A percentile compares a stretch with the other conserved stretches of the same genome.
Evolutionary conservation across 2,329 filamentous ascomycete genomes (phyloP).

Genomic region (Colletotrichum paranaense): DNA sequence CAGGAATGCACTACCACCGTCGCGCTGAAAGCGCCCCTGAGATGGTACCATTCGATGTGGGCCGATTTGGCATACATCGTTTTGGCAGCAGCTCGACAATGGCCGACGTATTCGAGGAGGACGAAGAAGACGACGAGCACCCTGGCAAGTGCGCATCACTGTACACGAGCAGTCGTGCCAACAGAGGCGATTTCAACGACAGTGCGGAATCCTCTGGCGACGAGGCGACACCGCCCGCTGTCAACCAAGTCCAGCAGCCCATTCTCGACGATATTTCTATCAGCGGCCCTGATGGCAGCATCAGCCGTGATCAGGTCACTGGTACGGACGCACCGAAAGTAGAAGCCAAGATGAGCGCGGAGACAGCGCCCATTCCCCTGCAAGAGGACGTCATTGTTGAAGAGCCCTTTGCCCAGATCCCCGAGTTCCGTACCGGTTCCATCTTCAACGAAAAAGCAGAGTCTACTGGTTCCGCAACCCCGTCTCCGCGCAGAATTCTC

Average conservation of each 20-base stretch:
- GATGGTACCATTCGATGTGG: slow-evolving; percentile 78
- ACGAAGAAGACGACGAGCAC: slow-evolving; percentile 73
- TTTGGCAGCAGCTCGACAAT: slow-evolving; percentile 78
- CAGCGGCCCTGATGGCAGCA: background rate
- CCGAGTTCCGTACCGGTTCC: slow-evolving; percentile 53
- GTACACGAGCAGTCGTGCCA: slow-evolving; percentile 8
- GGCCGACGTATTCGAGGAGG: slow-evolving; percentile 89
- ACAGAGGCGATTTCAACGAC: background rate
- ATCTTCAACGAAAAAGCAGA: slow-evolving; percentile 47
- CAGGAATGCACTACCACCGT: slow-evolving; percentile 80
- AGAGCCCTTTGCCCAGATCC: slow-evolving; percentile 49
- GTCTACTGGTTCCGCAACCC: slow-evolving; percentile 53
- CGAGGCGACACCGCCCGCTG: slow-evolving; percentile 48
- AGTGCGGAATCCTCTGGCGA: slow-evolving; percentile 36
- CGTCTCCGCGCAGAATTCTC: slow-evolving; percentile 56
- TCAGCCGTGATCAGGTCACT: slow-evolving; percentile 54
- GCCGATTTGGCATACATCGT: slow-evolving; percentile 67
- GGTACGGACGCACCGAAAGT: slow-evolving; percentile 51
- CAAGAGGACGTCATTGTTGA: slow-evolving; percentile 64
- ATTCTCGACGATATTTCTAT: slow-evolving; percentile 36
- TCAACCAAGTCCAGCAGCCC: slow-evolving; percentile 37
- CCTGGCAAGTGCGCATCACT: slow-evolving; percentile 47
- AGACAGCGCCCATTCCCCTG: slow-evolving; percentile 61
- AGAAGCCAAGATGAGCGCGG: slow-evolving; percentile 56
- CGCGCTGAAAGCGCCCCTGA: slow-evolving; percentile 85